These are phyloP conservation scores for Pholiota molesta DNA, from an alignment of 768 basidiomycete genomes.

Conservation along the genomic window DNA sequence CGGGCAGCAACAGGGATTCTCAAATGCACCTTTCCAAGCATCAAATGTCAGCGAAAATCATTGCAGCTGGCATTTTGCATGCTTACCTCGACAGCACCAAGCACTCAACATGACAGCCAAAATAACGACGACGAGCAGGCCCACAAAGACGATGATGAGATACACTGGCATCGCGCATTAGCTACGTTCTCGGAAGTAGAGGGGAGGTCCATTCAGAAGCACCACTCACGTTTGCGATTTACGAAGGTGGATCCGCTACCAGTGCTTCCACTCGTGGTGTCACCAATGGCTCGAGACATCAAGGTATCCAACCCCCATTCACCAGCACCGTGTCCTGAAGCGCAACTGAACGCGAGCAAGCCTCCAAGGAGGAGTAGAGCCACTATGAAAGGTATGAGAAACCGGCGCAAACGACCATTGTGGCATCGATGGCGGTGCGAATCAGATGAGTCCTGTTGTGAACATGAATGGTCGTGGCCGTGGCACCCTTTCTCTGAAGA, in stretches of 20 bases:
- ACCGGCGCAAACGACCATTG: constrained; percentile 25
- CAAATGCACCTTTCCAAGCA: constrained; percentile 45
- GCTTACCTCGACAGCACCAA: constrained; percentile 65
- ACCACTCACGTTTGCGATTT: constrained; percentile 42
- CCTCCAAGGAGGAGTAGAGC: constrained; percentile 33
- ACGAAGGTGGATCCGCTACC: constrained; percentile 35
- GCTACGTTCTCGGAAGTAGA: neutral
- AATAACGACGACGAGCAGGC: constrained; percentile 56
- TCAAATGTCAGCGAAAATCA: neutral
- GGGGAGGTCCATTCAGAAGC: neutral
- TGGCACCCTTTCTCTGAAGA: constrained; percentile 1
- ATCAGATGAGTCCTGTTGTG: constrained; percentile 2
- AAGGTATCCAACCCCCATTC: constrained; percentile 28
- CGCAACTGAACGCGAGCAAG: constrained; percentile 34
- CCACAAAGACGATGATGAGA: constrained; percentile 67
- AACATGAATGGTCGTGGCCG: neutral
- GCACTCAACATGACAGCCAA: constrained; percentile 60
- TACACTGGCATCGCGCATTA: constrained; percentile 46
- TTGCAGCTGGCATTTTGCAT: neutral
- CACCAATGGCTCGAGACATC: constrained; percentile 33
- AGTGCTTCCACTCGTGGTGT: constrained; percentile 6
- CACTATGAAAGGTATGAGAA: constrained; percentile 38
- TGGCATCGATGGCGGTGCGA: constrained; percentile 21
- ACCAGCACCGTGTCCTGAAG: constrained; percentile 26
- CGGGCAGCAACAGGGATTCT: constrained; percentile 69